Evolutionary conservation across 768 basidiomycete species (phyloP).

Genomic region (Tulasnella sp.): DNA sequence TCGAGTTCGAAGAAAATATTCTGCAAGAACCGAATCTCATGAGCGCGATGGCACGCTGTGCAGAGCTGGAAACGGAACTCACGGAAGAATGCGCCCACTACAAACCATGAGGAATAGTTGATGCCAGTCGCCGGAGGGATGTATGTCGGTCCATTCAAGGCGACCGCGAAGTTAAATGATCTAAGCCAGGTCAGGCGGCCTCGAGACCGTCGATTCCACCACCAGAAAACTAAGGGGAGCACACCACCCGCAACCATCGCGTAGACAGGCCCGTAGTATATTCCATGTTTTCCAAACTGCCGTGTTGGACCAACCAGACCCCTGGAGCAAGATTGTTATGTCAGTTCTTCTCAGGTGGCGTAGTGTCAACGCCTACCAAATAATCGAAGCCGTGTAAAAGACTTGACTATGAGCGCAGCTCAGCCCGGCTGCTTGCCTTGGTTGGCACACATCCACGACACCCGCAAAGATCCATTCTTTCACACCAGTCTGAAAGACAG

Average conservation of each 20-base stretch:
- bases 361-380: constrained; percentile 27
- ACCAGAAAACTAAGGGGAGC: constrained; percentile 33
- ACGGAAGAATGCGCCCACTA: constrained; percentile 37
- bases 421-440: constrained; percentile 24
- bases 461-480: constrained; percentile 28
- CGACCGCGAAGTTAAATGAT: constrained; percentile 27
- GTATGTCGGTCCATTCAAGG: constrained; percentile 29
- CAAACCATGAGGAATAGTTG: constrained; percentile 35
- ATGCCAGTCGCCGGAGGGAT: constrained; percentile 37
- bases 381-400: constrained; percentile 30
- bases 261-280: constrained; percentile 32
- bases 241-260: constrained; percentile 30
- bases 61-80: constrained; percentile 14
- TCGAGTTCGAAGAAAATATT: constrained; percentile 32
- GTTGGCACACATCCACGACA: constrained; percentile 30
- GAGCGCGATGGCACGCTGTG: neutral
- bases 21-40: constrained; percentile 16
- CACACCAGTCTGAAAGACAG: constrained; percentile 30
- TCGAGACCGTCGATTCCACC: constrained; percentile 26
- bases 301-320: constrained; percentile 36
- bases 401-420: constrained; percentile 30
- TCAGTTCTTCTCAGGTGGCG: neutral
- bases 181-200: neutral
- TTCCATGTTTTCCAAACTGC: constrained; percentile 27
- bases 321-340: constrained; percentile 19